Percentiles rank a stretch among this genome's conserved stretches.
Conservation (phyloP, 495 filamentous ascomycete genomes). For the Amorphotheca resinae region DNA sequence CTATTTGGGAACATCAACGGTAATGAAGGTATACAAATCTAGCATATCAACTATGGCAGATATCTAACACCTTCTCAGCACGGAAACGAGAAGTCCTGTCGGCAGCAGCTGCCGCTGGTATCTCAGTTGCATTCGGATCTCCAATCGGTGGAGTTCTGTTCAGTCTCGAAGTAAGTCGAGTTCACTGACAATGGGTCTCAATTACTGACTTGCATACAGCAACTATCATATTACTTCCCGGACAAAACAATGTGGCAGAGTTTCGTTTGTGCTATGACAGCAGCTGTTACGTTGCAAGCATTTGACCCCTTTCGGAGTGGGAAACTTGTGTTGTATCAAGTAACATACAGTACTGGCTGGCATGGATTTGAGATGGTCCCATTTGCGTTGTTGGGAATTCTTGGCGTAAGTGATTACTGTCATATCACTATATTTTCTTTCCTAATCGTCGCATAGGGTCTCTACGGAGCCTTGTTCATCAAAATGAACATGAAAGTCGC, state of each 20-base stretch:
- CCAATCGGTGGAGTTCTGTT: constrained; percentile 91
- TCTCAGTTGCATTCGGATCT: constrained; percentile 94
- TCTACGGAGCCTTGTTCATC: constrained; percentile 93
- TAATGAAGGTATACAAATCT: constrained; percentile 61
- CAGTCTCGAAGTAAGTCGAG: constrained; percentile 59
- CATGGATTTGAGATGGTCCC: constrained; percentile 90
- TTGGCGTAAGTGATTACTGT: constrained; percentile 39
- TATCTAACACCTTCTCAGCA: constrained; percentile 35
- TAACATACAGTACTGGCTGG: constrained; percentile 86
- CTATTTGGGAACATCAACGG: constrained; percentile 67
- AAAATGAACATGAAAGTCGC: constrained; percentile 83
- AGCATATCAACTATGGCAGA: constrained; percentile 1
- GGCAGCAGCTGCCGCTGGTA: constrained; percentile 85
- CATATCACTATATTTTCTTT: neutral
- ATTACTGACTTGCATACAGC: constrained; percentile 24
- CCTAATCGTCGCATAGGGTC: constrained; percentile 32
- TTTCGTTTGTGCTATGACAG: constrained; percentile 97
- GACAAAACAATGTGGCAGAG: constrained; percentile 99
- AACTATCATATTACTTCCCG: constrained; percentile 96
- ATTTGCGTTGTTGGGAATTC: constrained; percentile 73
- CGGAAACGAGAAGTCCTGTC: constrained; percentile 93
- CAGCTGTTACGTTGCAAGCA: constrained; percentile 83
- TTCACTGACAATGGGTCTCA: neutral
- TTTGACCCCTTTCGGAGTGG: constrained; percentile 92
- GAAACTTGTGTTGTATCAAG: constrained; percentile 93